Conservation (phyloP, 2,329 filamentous ascomycete species). For the Fusarium decemcellulare region DNA sequence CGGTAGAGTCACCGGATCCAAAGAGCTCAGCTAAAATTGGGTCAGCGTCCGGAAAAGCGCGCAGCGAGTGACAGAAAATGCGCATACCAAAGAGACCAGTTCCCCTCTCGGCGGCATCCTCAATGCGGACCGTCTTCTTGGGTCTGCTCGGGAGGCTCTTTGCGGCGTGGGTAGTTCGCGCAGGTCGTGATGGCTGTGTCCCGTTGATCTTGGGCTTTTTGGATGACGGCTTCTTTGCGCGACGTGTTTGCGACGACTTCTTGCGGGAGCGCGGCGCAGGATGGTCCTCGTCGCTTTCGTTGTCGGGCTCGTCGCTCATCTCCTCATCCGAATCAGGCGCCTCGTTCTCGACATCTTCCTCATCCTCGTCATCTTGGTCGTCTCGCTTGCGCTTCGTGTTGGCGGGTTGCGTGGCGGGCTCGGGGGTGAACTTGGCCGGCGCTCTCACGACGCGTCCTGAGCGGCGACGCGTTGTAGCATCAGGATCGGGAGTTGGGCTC, state of each 20-base stretch:
- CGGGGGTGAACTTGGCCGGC: conserved; percentile 72
- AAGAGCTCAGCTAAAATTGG: conserved; percentile 71
- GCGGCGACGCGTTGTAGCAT: conserved; percentile 71
- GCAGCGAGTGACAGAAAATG: background rate
- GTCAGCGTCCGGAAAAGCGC: conserved; percentile 37
- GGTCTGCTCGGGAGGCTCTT: conserved; percentile 64
- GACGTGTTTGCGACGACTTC: conserved; percentile 60
- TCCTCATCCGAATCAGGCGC: conserved; percentile 63
- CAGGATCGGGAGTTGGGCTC: conserved; percentile 66
- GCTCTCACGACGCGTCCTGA: conserved; percentile 77
- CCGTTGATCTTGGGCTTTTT: conserved; percentile 78
- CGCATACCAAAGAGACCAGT: conserved; percentile 69
- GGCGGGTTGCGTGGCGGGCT: conserved; percentile 56
- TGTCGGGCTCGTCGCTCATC: conserved; percentile 60
- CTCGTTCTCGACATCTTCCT: conserved; percentile 62
- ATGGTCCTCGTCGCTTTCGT: conserved; percentile 62
- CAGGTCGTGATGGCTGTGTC: conserved; percentile 54
- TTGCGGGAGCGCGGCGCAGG: conserved; percentile 55
- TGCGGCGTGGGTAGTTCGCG: conserved; percentile 52
- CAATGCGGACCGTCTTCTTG: conserved; percentile 69
- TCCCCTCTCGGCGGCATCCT: conserved; percentile 63
- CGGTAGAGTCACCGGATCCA: conserved; percentile 68
- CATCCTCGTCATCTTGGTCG: conserved; percentile 58
- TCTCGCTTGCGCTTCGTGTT: conserved; percentile 72
- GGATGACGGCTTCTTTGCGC: conserved; percentile 68